Base-by-base conservation (phyloP, 2,329 filamentous ascomycete genomes). In the Chrysoporthe austroafricana region DNA sequence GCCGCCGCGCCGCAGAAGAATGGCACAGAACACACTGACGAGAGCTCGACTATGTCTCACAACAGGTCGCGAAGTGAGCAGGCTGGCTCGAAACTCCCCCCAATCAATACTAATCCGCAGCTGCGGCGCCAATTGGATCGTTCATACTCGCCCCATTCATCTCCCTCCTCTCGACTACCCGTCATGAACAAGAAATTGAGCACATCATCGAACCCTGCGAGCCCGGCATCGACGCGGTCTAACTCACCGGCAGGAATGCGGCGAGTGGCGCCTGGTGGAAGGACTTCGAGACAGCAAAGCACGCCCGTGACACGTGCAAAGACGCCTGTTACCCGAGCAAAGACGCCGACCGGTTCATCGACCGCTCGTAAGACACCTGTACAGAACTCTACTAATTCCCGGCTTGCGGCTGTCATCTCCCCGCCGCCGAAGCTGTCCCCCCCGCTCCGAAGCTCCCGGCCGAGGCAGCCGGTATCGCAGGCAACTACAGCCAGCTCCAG, bases 381-480 rank as follows among this genome's bases (percentile, higher is more conserved):
- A n/a, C 63, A 79, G 11, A 82, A 81, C 34, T 77, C 83, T 36
- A 85, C 82, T 70, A 86, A 83, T 73, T 88, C 84, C 73, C 85
- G 87, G 62, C 83, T 96, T 14, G 89, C 91, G 72, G 91, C 92
- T n/a, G 60, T 50, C 92, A 91, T 76, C 91, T 96, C 71, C 86
- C 90, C 67, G 83, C 87, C 44, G 88, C 91, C 91, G 0, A 93
- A 92, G 75, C 85, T 90, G 44, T 96, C 94, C 1, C 93, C 93
- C 3, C 88, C 90, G 11, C 81, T 97, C 61, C 88, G 93, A 74
- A 96, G 92, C 74, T 96, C 93, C 54, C 85, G 92, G 54, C 92
- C 92, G n/a, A 85, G 93, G 63, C 90, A 93, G 74, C 90, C 91
- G 9, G 89, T 96, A 32, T 93, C 92, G 11, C 83, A 88, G 65